Evolutionary conservation across 1,139 yeast genomes (phyloP).

Genomic region (Saccharomycopsis hybrid): DNA sequence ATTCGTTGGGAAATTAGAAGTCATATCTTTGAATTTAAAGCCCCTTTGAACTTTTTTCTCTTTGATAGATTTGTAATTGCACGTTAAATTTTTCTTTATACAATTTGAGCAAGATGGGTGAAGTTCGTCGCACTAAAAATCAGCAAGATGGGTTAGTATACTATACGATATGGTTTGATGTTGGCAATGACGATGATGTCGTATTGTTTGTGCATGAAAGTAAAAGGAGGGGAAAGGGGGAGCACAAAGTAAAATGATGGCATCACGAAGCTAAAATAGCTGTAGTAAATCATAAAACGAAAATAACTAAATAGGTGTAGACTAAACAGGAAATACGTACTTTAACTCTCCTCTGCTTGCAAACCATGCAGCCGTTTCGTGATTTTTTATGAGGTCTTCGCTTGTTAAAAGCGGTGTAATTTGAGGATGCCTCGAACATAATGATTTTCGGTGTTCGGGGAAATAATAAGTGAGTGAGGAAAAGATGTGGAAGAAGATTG

Average conservation of each 20-base stretch:
- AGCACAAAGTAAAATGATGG: no score
- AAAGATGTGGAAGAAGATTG: no score
- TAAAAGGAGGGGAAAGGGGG: no score
- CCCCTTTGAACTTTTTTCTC: constrained; percentile 6
- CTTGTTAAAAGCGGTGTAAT: constrained; percentile 1
- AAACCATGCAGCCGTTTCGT: constrained; percentile 13
- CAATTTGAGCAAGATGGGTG: constrained; percentile 15
- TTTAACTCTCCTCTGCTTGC: constrained; percentile 17
- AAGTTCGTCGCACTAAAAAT: constrained; percentile 13
- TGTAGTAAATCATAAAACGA: no score
- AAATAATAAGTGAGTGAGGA: no score
- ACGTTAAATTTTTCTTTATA: constrained; percentile 5
- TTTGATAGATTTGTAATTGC: constrained; percentile 1
- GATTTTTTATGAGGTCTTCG: constrained; percentile 17
- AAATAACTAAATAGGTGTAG: no score
- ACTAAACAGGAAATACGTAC: constrained; percentile 1
- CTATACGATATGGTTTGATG: neutral
- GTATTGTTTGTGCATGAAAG: no score
- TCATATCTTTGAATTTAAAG: constrained; percentile 15
- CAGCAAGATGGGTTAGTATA: neutral
- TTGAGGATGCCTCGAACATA: no score
- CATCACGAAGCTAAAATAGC: no score
- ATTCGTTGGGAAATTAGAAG: constrained; percentile 1
- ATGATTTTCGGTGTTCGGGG: no score
- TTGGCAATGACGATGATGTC: no score